Base-by-base conservation (phyloP, 371 early-diverging fungal genomes). In the Mortierella sp. region DNA sequence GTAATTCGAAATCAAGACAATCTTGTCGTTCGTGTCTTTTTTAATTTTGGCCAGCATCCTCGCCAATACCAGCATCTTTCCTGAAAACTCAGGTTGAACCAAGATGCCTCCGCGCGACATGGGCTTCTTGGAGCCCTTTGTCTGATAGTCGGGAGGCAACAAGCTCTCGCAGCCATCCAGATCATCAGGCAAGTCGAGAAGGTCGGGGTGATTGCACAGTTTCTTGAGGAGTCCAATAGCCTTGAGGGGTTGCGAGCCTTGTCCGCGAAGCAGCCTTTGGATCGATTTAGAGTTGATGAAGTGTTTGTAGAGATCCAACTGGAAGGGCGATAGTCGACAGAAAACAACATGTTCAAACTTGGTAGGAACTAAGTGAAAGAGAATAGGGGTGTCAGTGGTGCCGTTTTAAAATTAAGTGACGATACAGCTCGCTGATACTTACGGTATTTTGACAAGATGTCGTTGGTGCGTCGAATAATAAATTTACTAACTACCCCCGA, bases 341-440 rank as follows among this genome's bases (percentile, higher is more conserved):
- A 98, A 98, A 26, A 98, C 98, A 19, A 98, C 97, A 72, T 98
- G 96, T 66, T 98, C 99, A 84, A 93, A 97, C 83, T 98, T 98
- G 29, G 88, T 88, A 0, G 99, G 99, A 53, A 98, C 95, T 95
- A 74, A 0, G 23, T 23, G 28, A 22, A n/a, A 26, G 23, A 17
- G 10, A 29, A 64, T 7, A 29, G 13, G n/a, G 40, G 2, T 8
- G 31, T 3, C 28, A 26, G 23, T 26, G 17, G 13, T n/a, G 13
- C 3, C n/a, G 29, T 22, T 3, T n/a, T 0, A 12, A 10, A 2
- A 42, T 12, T 9, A 10, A 15, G 22, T 34, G 28, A 28, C n/a
- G 15, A 19, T 3, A 28, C 5, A 61, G 15, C 19, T 19, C 8
- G 10, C 13, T 3, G 12, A 13, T 43, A 86, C 93, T 85, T 88